Evolutionary conservation across 768 basidiomycete species (phyloP).

Genomic region (Lentinula guzmanii): DNA sequence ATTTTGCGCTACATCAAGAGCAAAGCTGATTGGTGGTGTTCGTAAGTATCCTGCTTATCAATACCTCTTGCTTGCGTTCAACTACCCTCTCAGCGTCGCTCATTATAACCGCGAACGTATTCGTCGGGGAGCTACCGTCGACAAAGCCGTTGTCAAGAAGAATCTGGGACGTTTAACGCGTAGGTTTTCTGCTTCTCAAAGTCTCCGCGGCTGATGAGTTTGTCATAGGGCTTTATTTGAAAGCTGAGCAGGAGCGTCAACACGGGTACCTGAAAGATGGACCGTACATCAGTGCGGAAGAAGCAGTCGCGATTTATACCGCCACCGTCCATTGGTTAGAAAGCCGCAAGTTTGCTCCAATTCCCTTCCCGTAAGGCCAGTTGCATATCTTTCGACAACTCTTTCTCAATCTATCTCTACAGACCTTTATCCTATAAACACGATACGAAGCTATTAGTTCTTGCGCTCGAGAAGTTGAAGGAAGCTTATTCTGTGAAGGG

Average conservation of each 20-base stretch:
- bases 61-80: neutral
- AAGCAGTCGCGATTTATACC: slow-evolving; percentile 97
- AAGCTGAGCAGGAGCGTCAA: slow-evolving; percentile 98
- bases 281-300: slow-evolving; percentile 97
- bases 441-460: slow-evolving; percentile 94
- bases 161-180: slow-evolving; percentile 97
- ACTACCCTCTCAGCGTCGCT: slow-evolving; percentile 54
- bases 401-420: slow-evolving; percentile 5
- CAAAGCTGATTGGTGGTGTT: slow-evolving; percentile 99
- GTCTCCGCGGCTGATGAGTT: no score
- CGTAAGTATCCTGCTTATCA: slow-evolving; percentile 36
- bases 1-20: slow-evolving; percentile 98
- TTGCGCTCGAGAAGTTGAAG: slow-evolving; percentile 97
- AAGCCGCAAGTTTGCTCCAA: slow-evolving; percentile 95
- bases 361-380: slow-evolving; percentile 84
- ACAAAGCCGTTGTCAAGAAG: slow-evolving; percentile 99
- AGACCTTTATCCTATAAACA: slow-evolving; percentile 98
- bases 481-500: slow-evolving; percentile 98
- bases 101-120: slow-evolving; percentile 99
- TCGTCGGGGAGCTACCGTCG: slow-evolving; percentile 91
- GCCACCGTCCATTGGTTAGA: slow-evolving; percentile 99
- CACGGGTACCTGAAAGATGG: slow-evolving; percentile 99
- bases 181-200: slow-evolving; percentile 22
- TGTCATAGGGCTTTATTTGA: slow-evolving; percentile 73
- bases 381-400: neutral